Conservation (phyloP, 164 flowering plant species). For the Euptelea pleiosperma region DNA sequence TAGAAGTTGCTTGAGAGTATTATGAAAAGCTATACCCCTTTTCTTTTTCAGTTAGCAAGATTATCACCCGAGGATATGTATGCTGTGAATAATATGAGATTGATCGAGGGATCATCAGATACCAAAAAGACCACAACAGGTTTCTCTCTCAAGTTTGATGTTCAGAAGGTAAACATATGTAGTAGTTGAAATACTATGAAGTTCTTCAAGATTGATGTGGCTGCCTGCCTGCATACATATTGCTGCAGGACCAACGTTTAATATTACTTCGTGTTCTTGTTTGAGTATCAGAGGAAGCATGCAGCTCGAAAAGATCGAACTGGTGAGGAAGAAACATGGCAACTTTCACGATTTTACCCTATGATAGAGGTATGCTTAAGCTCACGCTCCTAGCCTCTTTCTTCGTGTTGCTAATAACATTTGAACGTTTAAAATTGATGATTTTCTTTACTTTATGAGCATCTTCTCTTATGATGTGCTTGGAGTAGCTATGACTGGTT, state of each 20-base stretch:
- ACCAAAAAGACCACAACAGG: constrained; percentile 55
- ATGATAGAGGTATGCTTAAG: constrained; percentile 71
- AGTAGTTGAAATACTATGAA: background rate
- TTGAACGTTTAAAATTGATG: too few relatives aligned
- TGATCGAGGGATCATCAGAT: constrained; percentile 58
- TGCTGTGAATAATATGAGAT: constrained; percentile 73
- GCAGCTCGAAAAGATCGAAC: constrained; percentile 78
- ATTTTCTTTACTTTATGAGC: too few relatives aligned
- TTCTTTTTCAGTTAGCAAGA: constrained; percentile 63
- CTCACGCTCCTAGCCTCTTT: background rate
- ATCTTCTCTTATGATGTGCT: too few relatives aligned
- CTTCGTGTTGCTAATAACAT: too few relatives aligned
- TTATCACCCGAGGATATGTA: constrained; percentile 77
- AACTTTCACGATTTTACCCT: constrained; percentile 85
- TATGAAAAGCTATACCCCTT: background rate
- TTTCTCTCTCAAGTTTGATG: constrained; percentile 86
- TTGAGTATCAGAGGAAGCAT: constrained; percentile 53
- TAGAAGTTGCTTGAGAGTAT: too few relatives aligned
- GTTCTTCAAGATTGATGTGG: background rate
- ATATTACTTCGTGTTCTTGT: constrained; percentile 2
- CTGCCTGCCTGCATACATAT: background rate
- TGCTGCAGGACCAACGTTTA: background rate
- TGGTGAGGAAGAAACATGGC: constrained; percentile 82
- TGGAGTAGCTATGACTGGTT: too few relatives aligned
- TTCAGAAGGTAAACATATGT: constrained; percentile 57